Conservation (phyloP, 345 rosid species). For the Salix koriyanagi region DNA sequence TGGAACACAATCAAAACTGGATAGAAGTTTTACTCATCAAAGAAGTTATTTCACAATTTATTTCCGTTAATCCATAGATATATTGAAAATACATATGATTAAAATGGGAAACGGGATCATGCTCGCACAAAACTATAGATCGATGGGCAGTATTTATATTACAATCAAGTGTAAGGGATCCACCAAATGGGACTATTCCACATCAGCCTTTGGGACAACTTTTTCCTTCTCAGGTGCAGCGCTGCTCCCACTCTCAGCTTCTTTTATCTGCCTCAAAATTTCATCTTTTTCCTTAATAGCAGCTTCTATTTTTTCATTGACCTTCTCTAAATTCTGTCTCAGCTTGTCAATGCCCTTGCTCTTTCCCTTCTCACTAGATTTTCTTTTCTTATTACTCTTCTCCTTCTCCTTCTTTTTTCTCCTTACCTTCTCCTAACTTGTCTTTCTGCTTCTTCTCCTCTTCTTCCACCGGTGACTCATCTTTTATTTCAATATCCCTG, state of each 20-base stretch:
- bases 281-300: constrained; percentile 44
- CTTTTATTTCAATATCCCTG: constrained; percentile 27
- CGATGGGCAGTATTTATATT: too few relatives aligned
- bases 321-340: constrained; percentile 50
- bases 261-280: constrained; percentile 56
- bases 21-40: not conserved
- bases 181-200: not conserved
- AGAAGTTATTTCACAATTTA: not conserved
- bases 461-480: constrained; percentile 24
- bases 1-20: not conserved
- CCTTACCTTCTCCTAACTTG: constrained; percentile 19
- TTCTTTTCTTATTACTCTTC: constrained; percentile 47
- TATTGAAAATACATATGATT: not conserved
- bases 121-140: not conserved
- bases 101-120: not conserved
- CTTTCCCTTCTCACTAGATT: constrained; percentile 39
- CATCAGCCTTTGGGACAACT: not conserved
- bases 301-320: constrained; percentile 50
- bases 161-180: not conserved
- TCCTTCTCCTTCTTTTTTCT: constrained; percentile 25
- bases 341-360: constrained; percentile 44
- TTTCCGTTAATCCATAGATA: not conserved
- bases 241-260: constrained; percentile 33
- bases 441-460: constrained; percentile 29
- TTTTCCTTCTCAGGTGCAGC: constrained; percentile 16